These are phyloP conservation scores for Geotrichum bryndzae DNA, from an alignment of 1,139 yeast genomes.

Conservation along the genomic window DNA sequence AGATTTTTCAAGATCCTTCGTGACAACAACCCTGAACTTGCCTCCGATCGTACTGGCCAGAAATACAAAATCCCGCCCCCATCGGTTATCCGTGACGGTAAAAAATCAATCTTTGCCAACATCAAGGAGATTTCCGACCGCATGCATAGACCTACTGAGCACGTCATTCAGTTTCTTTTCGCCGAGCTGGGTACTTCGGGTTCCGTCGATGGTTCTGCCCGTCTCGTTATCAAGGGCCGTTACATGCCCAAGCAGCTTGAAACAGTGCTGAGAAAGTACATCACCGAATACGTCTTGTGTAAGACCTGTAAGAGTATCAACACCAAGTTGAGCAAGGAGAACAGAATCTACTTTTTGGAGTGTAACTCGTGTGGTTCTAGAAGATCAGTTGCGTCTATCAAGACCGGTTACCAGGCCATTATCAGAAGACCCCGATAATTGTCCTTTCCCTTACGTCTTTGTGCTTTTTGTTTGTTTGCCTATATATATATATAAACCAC, in stretches of 20 bases:
- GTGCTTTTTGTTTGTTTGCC: background rate
- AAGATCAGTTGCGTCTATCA: constrained; percentile 93
- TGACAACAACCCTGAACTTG: constrained; percentile 94
- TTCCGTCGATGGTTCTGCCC: constrained; percentile 95
- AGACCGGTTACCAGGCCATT: constrained; percentile 99
- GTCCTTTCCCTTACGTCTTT: background rate
- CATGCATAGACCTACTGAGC: constrained; percentile 94
- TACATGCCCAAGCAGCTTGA: constrained; percentile 97
- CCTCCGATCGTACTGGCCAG: constrained; percentile 89
- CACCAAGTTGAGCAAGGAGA: constrained; percentile 92
- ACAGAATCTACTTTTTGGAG: constrained; percentile 94
- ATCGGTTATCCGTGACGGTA: constrained; percentile 94
- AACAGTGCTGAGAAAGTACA: constrained; percentile 91
- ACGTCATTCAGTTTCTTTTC: constrained; percentile 90
- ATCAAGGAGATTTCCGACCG: constrained; percentile 92
- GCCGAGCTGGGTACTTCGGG: constrained; percentile 99
- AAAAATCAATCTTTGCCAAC: constrained; percentile 92
- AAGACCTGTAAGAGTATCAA: constrained; percentile 98
- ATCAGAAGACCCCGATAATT: constrained; percentile 33
- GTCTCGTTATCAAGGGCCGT: constrained; percentile 95
- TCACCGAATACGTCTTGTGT: constrained; percentile 95
- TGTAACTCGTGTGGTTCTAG: constrained; percentile 98
- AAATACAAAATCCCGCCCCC: constrained; percentile 98
- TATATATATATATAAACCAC: constrained; percentile 1
- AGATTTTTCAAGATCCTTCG: constrained; percentile 82